Evolutionary conservation across 345 rosid species (phyloP).

Genomic region (Camelina hispida): DNA sequence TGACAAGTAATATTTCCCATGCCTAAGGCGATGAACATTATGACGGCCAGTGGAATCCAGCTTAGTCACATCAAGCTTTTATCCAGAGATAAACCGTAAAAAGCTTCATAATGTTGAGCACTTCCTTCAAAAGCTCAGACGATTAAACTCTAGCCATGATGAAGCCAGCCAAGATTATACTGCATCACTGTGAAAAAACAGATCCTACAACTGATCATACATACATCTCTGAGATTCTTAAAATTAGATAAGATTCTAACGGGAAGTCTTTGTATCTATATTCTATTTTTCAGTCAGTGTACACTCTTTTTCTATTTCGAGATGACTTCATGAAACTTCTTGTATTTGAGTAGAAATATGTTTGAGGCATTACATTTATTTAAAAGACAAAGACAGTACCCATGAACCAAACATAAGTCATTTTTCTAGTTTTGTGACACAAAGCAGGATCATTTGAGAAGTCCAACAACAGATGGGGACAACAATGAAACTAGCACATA

Average conservation of each 20-base stretch:
- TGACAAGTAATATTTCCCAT: constrained; percentile 51
- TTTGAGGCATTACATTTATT: constrained; percentile 7
- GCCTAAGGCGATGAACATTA: constrained; percentile 48
- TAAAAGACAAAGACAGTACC: not conserved
- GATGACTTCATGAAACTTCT: not conserved
- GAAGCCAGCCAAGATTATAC: constrained; percentile 91
- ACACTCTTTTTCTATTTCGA: not conserved
- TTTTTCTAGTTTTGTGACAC: not conserved
- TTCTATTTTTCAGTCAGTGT: not conserved
- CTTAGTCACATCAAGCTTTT: constrained; percentile 48
- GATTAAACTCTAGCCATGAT: constrained; percentile 81
- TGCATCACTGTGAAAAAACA: constrained; percentile 78
- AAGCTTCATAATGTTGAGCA: constrained; percentile 82
- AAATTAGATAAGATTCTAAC: constrained; percentile 6
- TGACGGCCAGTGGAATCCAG: constrained; percentile 58
- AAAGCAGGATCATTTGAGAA: not conserved
- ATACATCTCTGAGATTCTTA: constrained; percentile 86
- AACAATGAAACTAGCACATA: not conserved
- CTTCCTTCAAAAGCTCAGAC: constrained; percentile 85
- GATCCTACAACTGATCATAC: constrained; percentile 73
- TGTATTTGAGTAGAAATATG: not conserved
- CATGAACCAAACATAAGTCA: not conserved
- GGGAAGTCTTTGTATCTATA: not conserved
- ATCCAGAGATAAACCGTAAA: constrained; percentile 75
- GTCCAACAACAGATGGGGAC: not conserved